Evolutionary conservation across 2,329 filamentous ascomycete species (phyloP), one percentile per base, ranked within the genome.

Genomic region (Helminthosporium solani): DNA sequence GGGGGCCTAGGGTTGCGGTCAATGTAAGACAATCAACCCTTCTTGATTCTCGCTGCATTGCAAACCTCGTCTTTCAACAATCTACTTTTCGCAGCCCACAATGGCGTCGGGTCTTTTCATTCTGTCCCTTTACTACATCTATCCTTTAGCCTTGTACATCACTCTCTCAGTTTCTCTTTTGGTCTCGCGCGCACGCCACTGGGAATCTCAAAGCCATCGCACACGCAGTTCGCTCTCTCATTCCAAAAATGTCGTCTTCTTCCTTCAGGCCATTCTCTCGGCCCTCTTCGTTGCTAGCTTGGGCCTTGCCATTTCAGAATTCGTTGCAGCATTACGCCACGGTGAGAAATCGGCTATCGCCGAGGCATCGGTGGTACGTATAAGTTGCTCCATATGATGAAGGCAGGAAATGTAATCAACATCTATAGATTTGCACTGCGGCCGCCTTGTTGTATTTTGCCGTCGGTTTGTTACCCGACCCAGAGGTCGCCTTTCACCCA

Each of bases 401-500:
- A n/a, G n/a, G n/a, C n/a, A n/a, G n/a, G n/a, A n/a, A n/a, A n/a
- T n/a, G n/a, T 25, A 5, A 25, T 9, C 9, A 9, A 25, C 9
- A 5, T 25, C 16, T 3, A 15, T 23, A 46, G 44, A 41, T 44
- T 14, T 27, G 15, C 16, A 35, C 44, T 16, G 30, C 38, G 18
- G 46, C 35, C 2, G 23, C 36, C 11, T 28, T 28, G 16, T 33
- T 48, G 15, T 48, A 40, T 20, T 48, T 40, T 18, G 9, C 16
- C 12, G 38, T 33, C 3, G 44, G 44, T 6, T 30, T 46, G 15
- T 33, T 46, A 3, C 44, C 44, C 12, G 39, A 41, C 16, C 44
- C 44, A 5, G 38, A 46, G 15, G 44, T 21, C 16, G 23, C 44
- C 4, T 46, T 46, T 23, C 21, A 41, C 8, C 43, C 43, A 16